Evolutionary conservation across 2,329 filamentous ascomycete species (phyloP), one percentile per base, ranked within the genome.

Genomic region (Trichoderma atroviride): DNA sequence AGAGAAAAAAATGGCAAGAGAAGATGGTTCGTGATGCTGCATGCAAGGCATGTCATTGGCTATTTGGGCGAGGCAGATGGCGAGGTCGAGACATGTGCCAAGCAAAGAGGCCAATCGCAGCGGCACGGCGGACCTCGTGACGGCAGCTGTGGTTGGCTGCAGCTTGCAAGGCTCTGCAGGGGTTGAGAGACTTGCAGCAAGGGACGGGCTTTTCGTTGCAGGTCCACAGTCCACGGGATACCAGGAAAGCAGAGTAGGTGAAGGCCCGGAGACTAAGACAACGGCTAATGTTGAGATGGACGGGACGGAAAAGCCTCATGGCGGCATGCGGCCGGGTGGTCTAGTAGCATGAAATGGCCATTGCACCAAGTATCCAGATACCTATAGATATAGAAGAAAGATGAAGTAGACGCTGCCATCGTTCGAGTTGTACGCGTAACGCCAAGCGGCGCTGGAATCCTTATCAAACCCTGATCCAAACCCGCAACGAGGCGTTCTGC

Each of bases 151-250:
- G 57, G 66, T 60, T 47, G 57, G 57, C 59, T 56, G 57, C 43
- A 62, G 56, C 57, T 53, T 19, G 65, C 65, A 68, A 58, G 53
- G 57, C 65, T 35, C 33, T 33, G 65, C 65, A 68, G 33, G 65
- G 65, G 61, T 61, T 9, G 11, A 2, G 33, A 33, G 43, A 29
- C 22, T 61, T 61, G 43, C 57, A 55, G 65, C 57, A 50, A 35
- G 58, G 57, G 35, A 50, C 52, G 58, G 57, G 35, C 37, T 43
- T 24, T 5, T 50, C 16, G 16, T 10, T 13, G 9, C 47, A 50
- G 9, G 58, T 58, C 55, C 64, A 47, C 47, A 13, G 47, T 5
- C 40, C 40, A 24, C 64, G 50, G 40, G 35, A 33, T 10, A 47
- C n/a, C n/a, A n/a, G n/a, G n/a, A n/a, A 22, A 11, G 11, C 43